Base-by-base conservation (phyloP, 148 eudicot genomes). In the Cornus kousa region DNA sequence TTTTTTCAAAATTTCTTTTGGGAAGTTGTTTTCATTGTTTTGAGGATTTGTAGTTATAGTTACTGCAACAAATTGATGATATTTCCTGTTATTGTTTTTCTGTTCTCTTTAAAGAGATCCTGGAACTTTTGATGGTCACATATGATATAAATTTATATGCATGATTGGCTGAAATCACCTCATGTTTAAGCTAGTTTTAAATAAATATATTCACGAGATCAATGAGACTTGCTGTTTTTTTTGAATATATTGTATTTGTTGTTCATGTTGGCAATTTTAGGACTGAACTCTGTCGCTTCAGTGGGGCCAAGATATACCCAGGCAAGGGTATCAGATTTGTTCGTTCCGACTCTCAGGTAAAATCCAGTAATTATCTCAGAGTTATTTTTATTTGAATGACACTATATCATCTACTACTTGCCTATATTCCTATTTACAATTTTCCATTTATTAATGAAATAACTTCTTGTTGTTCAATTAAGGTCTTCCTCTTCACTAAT, bases 401-500 rank as follows among this genome's bases (percentile, higher is more conserved):
- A 12, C 22, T 67, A 32, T 20, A 53, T 62, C 66, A n/a, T 20
- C 19, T 62, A n/a, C 6, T n/a, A n/a, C 1, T 17, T 62, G 10
- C 48, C 48, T 62, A 17, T 62, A 13, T 62, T 20, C 23, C 24
- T 20, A 7, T 62, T 62, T 62, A n/a, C 66, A 62, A 3, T 57
- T 10, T 70, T 24, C n/a, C 0, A 5, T 32, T 31, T 14, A 53
- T 24, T 9, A 43, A 43, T 75, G 46, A 76, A 1, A 48, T 46
- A 11, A 40, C n/a, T 75, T 43, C 17, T 70, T 39, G 24, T 80
- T 69, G 39, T 17, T 73, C 46, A 24, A 50, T 82, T 20, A 67
- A 90, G 93, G 93, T 90, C 28, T 90, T 90, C 84, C 87, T 90
- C 43, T 90, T 90, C 40, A 82, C 67, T 5, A 88, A 90, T 64